Base-by-base conservation (phyloP, 352 stramenopile species). In the Labyrinthula sp. region DNA sequence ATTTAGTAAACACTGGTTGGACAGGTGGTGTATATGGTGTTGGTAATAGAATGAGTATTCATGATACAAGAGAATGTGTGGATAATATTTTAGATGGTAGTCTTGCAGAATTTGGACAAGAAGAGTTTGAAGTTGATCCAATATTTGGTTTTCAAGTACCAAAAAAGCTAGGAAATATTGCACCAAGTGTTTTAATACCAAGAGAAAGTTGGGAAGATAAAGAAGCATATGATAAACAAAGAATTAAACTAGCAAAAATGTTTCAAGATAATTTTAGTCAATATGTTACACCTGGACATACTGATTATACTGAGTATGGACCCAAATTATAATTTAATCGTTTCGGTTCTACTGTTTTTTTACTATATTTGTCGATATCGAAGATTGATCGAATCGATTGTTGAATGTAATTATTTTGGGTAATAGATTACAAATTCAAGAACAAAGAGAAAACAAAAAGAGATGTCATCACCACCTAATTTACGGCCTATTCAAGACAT, bases 1-100 rank as follows among this genome's bases (percentile, higher is more conserved):
- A 81, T 69, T 63, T 97, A 14, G 77, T 96, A 33, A 96, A 97
- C 71, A 95, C 81, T 26, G 88, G 88, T 57, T 96, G 88, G 86
- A 85, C 77, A 25, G 84, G 84, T 36, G 86, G 85, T 45, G 69
- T 77, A 43, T 94, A 94, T 65, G 84, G 85, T 45, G 78, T 90
- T 15, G 87, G 85, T 48, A 75, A 92, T 62, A 79, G 88, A 63
- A 95, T 97, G 84, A 85, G 77, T 48, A 88, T 97, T 54, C 88
- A 91, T 64, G 77, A 82, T 54, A 96, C 85, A 26, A 75, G 87
- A 35, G 72, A 70, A 9, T 94, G 80, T 61, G 85, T 97, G 40
- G 72, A 95, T 65, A 81, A 80, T 22, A 93, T 95, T 48, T 62
- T 95, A 37, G 77, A 95, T 66, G 88, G 86, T 47, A 82, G 68